Conservation (phyloP, 805 yeast genomes). For the Lachancea kluyveri region DNA sequence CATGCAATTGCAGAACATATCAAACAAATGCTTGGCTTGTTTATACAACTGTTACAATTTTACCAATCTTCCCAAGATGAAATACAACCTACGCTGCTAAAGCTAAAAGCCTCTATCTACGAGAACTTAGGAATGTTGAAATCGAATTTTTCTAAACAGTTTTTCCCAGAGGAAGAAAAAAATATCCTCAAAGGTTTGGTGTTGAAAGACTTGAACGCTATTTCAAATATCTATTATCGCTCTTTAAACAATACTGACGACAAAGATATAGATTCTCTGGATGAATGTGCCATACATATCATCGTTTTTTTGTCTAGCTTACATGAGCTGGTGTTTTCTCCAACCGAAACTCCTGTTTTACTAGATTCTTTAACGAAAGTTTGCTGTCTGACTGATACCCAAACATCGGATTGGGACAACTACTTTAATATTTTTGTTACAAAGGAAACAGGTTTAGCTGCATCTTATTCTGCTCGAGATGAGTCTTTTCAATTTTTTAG, state of each 20-base stretch:
- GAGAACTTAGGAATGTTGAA: conserved; percentile 19
- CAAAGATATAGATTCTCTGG: conserved; percentile 8
- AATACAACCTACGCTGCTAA: conserved; percentile 3
- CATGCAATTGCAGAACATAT: conserved; percentile 14
- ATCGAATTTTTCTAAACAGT: conserved; percentile 19
- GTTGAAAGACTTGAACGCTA: conserved; percentile 13
- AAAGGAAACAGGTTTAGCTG: conserved; percentile 63
- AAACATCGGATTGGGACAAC: conserved; percentile 42
- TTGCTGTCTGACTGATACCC: conserved; percentile 37
- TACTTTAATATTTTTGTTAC: conserved; percentile 70
- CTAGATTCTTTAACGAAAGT: conserved; percentile 32
- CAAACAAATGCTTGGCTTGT: conserved; percentile 12
- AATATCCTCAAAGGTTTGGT: conserved; percentile 11
- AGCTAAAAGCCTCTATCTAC: conserved; percentile 16
- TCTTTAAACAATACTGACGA: conserved; percentile 2
- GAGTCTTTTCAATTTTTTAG: conserved; percentile 51
- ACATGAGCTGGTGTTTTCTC: conserved; percentile 7
- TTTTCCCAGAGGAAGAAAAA: conserved; percentile 11
- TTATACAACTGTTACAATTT: conserved; percentile 10
- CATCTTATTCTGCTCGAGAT: conserved; percentile 52
- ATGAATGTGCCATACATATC: conserved; percentile 18
- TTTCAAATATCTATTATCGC: conserved; percentile 6
- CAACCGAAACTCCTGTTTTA: conserved; percentile 12
- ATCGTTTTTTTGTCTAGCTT: conserved; percentile 19
- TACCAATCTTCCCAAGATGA: conserved; percentile 5